phyloP scores from a whole-genome alignment of 306 rosid genomes.

The Malus sieversii region DNA sequence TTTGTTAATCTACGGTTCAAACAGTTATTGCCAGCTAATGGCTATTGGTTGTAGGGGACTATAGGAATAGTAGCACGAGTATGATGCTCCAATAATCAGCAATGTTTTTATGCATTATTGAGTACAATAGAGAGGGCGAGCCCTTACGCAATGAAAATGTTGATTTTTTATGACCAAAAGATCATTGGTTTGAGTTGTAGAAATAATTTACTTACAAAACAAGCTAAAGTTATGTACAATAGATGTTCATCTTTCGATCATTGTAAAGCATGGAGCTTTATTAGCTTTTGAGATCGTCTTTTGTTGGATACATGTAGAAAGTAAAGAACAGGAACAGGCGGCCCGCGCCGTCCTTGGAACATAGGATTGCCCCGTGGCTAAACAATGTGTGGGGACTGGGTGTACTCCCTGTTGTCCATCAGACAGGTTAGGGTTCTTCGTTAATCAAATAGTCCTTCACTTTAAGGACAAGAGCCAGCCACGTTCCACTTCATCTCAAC shows the following conservation, averaged over 20 bases:
- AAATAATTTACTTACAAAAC: too few species aligned
- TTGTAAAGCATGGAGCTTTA: too few species aligned
- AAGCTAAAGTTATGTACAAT: fast-evolving
- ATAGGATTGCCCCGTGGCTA: background rate
- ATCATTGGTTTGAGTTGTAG: too few species aligned
- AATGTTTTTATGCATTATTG: background rate
- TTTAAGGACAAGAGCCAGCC: background rate
- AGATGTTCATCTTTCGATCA: fast-evolving
- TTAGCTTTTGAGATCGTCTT: too few species aligned
- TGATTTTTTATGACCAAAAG: too few species aligned
- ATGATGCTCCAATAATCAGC: background rate
- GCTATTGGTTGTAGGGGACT: background rate
- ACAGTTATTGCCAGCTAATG: background rate
- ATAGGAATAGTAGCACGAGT: background rate
- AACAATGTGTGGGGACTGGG: background rate
- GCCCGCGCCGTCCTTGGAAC: background rate
- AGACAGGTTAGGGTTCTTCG: background rate
- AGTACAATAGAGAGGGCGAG: background rate
- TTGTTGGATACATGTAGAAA: background rate
- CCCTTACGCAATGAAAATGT: too few species aligned
- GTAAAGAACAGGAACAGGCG: background rate
- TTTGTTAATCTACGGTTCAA: too few species aligned
- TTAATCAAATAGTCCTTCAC: background rate
- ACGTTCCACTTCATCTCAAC: background rate
- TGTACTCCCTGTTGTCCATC: background rate